phyloP scores from a whole-genome alignment of 73 alveolate species.

The Paraurostyla sp. region DNA sequence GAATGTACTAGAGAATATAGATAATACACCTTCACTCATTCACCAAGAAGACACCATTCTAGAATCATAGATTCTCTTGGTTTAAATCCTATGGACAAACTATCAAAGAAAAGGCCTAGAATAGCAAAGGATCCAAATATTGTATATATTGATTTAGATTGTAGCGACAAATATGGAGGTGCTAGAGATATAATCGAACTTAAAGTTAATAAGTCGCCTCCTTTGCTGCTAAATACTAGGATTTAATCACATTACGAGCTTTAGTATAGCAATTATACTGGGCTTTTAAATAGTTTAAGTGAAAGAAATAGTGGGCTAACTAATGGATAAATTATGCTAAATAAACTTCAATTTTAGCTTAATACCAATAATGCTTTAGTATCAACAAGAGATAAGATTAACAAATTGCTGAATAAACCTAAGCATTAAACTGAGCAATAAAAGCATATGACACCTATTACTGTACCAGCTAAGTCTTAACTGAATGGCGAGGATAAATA shows the following conservation, averaged over 20 bases:
- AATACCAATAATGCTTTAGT: not conserved
- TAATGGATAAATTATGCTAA: not conserved
- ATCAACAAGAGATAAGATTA: not conserved
- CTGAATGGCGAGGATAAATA: too few species aligned
- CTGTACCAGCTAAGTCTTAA: too few species aligned
- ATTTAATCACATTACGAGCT: slow-evolving; percentile 7
- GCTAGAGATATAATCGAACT: slow-evolving; percentile 52
- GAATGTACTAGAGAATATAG: slow-evolving; percentile 47
- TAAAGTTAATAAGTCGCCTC: slow-evolving; percentile 55
- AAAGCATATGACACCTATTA: not conserved
- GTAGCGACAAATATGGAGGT: slow-evolving; percentile 35
- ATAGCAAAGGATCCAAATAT: slow-evolving; percentile 51
- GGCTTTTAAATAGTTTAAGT: not conserved
- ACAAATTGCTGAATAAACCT: not conserved
- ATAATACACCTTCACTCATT: slow-evolving; percentile 9
- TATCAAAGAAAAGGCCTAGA: not conserved
- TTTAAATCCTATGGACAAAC: not conserved
- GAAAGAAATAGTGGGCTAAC: slow-evolving; percentile 1
- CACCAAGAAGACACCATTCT: slow-evolving; percentile 26
- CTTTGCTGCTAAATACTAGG: slow-evolving; percentile 17
- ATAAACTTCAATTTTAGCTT: not conserved
- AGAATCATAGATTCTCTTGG: slow-evolving; percentile 47
- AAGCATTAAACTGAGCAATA: not conserved
- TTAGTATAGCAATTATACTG: slow-evolving; percentile 41
- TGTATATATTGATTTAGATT: slow-evolving; percentile 23